A percentile compares a stretch with the other conserved stretches of the same genome.
Evolutionary conservation across 2,329 filamentous ascomycete genomes (phyloP).

Genomic region (Pleoardoris graminearum): DNA sequence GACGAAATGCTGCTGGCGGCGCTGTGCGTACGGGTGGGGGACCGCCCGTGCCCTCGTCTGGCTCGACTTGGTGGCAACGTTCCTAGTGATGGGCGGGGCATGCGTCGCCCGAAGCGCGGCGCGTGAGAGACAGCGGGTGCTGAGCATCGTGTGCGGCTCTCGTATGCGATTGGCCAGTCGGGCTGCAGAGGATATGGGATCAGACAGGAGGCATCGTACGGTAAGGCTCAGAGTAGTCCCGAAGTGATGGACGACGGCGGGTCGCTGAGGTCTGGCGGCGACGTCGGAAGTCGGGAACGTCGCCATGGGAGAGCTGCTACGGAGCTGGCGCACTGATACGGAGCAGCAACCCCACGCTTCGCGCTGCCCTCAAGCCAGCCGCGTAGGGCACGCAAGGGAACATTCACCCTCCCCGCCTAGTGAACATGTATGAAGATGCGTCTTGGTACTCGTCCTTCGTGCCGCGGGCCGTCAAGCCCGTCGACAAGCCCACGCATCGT

Average conservation of each 20-base stretch:
- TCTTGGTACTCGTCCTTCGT: constrained; percentile 78
- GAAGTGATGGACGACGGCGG: neutral
- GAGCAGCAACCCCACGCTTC: constrained; percentile 13
- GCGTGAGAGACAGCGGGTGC: constrained; percentile 35
- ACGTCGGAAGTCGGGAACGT: neutral
- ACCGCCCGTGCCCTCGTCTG: constrained; percentile 31
- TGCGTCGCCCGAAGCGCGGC: constrained; percentile 30
- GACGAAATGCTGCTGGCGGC: constrained; percentile 52
- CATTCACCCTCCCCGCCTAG: neutral
- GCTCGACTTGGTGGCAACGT: constrained; percentile 25
- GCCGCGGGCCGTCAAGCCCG: constrained; percentile 61
- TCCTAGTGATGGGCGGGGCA: constrained; percentile 31
- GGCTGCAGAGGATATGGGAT: constrained; percentile 8
- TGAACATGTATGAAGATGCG: constrained; percentile 72
- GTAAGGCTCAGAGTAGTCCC: neutral
- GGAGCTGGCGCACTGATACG: constrained; percentile 8
- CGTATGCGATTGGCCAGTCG: constrained; percentile 2
- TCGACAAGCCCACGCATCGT: constrained; percentile 58
- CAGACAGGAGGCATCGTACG: constrained; percentile 21
- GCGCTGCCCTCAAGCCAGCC: neutral
- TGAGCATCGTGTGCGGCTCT: constrained; percentile 32
- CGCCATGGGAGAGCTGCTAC: constrained; percentile 11
- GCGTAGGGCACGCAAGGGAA: constrained; percentile 6
- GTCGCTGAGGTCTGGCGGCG: neutral
- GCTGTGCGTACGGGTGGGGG: constrained; percentile 46